Base-by-base conservation (phyloP, 148 eudicot species). In the Rhododendron ovatum region DNA sequence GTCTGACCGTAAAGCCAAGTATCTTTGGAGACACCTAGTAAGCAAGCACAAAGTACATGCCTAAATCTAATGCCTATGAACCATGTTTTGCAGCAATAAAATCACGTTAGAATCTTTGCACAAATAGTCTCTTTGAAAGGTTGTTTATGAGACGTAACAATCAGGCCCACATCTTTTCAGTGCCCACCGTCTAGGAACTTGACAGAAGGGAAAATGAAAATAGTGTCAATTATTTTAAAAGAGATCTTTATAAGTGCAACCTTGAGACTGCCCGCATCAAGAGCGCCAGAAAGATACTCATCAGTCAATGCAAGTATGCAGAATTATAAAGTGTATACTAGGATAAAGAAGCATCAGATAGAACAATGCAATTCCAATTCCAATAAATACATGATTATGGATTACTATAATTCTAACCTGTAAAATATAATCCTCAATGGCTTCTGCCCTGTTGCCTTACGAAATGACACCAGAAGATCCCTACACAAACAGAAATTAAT, bases 371-470 rank as follows among this genome's bases (percentile, higher is more conserved):
- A 71, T 5, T 71, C 76, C 76, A 71, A 33, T 71, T 28, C 26
- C 24, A 80, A 53, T 5, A 80, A 35, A 30, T 2, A 15, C 41
- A 14, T 14, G 20, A 28, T 18, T 30, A 48, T 10, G 1, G 43
- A 84, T 22, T 55, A 17, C 3, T 28, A 33, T 26, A 81, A 61
- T 24, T 74, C 14, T 51, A 33, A 92, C 96, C 96, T 90, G 85
- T 94, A 94, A 88, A 92, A 92, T 80, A 94, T 94, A 67, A 94
- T 94, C 88, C 96, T 89, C 73, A 91, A 90, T 43, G 94, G 96
- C 51, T 94, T 92, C 87, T 94, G 93, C 48, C 96, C 96, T 3
- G 96, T 94, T 78, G 94, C 96, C 89, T 92, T 92, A 75, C 93
- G 86, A 77, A 94, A 92, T 22, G 96, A 92, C 59, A 94, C 90